A percentile compares a stretch with the other conserved stretches of the same genome.
Evolutionary conservation across 2,329 filamentous ascomycete species (phyloP).

Genomic region (Kalmusia sp.): DNA sequence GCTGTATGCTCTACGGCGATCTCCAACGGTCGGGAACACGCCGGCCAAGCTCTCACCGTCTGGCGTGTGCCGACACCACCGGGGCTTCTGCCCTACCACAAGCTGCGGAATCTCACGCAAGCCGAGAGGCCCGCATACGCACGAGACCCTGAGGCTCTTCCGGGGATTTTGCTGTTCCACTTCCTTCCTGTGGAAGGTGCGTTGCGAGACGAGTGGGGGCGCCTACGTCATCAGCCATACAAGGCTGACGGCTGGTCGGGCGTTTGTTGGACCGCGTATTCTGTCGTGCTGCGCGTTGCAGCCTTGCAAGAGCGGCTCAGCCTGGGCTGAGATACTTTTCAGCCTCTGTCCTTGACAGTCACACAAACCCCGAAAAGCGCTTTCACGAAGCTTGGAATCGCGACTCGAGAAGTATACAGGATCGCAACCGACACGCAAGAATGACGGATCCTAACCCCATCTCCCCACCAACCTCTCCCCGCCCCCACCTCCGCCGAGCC

Average conservation of each 20-base stretch:
- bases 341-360: neutral
- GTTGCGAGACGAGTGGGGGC: neutral
- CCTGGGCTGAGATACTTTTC: neutral
- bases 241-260: constrained; percentile 15
- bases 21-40: no score
- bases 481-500: constrained; percentile 5
- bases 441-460: constrained; percentile 15
- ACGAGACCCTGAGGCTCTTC: constrained; percentile 7
- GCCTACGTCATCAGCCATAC: constrained; percentile 7
- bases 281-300: neutral
- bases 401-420: no score
- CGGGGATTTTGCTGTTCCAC: neutral
- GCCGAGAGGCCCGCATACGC: neutral
- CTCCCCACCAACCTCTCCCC: constrained; percentile 21
- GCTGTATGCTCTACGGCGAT: no score
- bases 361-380: neutral
- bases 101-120: neutral
- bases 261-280: constrained; percentile 15
- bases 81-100: neutral
- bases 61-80: neutral
- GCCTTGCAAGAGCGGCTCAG: constrained; percentile 5
- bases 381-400: no score
- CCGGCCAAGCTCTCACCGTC: no score
- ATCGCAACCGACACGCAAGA: neutral
- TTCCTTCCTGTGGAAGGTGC: neutral